Evolutionary conservation across 257 asterid species (phyloP).

Genomic region (Forsythia suspensa): DNA sequence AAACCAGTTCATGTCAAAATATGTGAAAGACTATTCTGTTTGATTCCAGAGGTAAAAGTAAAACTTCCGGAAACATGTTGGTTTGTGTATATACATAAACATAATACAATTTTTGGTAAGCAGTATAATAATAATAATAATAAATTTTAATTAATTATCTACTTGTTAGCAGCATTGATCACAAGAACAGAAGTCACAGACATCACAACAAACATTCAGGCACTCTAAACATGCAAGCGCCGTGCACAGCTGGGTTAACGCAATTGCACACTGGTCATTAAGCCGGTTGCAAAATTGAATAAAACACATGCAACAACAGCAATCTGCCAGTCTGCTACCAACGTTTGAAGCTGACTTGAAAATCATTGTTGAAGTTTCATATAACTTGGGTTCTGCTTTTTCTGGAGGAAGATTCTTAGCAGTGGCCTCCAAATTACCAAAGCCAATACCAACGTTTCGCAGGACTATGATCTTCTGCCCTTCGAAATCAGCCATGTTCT

Average conservation of each 20-base stretch:
- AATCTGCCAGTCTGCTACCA: constrained; percentile 49
- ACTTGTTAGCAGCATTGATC: constrained; percentile 20
- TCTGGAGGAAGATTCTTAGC: constrained; percentile 54
- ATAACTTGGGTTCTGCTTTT: constrained; percentile 63
- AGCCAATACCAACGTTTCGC: constrained; percentile 55
- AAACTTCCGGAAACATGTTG: no score
- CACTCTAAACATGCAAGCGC: constrained; percentile 78
- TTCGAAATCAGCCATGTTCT: constrained; percentile 34
- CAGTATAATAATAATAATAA: no score
- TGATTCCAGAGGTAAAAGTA: no score
- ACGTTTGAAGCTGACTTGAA: constrained; percentile 51
- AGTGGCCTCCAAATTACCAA: constrained; percentile 69
- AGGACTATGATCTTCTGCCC: constrained; percentile 40
- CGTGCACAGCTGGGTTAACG: constrained; percentile 66
- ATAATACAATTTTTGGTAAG: no score
- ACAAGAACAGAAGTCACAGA: constrained; percentile 70
- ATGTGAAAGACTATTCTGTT: no score
- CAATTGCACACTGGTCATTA: constrained; percentile 69
- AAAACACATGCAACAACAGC: constrained; percentile 79
- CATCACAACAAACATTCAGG: constrained; percentile 57
- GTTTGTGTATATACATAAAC: no score
- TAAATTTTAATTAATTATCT: background rate
- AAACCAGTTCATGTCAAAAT: no score
- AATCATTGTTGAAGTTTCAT: constrained; percentile 56
- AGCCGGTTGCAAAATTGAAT: constrained; percentile 53